Base-by-base conservation (phyloP, 1,139 yeast species). In the Taphrina betulina region DNA sequence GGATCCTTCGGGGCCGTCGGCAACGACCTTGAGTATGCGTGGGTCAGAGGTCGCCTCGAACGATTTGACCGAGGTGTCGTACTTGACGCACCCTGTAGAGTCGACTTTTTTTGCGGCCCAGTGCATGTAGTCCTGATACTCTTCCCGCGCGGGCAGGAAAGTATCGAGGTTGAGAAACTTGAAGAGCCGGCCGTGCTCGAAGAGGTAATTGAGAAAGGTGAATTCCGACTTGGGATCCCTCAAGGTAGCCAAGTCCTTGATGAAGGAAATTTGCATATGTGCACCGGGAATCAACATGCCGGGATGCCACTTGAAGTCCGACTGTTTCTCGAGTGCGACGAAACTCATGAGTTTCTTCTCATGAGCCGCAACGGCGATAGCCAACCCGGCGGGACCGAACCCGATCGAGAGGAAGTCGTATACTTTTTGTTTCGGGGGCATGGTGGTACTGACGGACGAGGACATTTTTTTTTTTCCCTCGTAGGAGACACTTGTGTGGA, bases 281-380 rank as follows among this genome's bases (percentile, higher is more conserved):
- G 65, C 50, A 12, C 58, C 61, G n/a, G 65, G 65, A 20, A 63
- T 57, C 33, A 63, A 59, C 66, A 63, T 63, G 16, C 66, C 66
- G 3, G 61, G 58, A 33, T 63, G 66, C 66, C 66, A 63, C 8
- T 46, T 33, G 38, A 63, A 63, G 31, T 34, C 26, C 3, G 43
- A 29, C 22, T 60, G 62, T 41, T 59, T 56, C 41, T 63, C 66
- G 22, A 63, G 41, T 44, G 60, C 63, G 10, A 53, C 34, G 26
- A 37, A 44, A 10, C 52, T 35, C 16, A 53, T 42, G n/a, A 14
- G 26, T 1, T 45, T 46, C 19, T 56, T 56, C 20, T 61, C 62
- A 26, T 45, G 48, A 5, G 62, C 34, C n/a, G 64, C 64, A n/a
- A 63, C 56, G 10, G 66, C 64, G 29, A 63, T 50, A 3, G 66